Percentiles rank a stretch among this genome's conserved stretches.
phyloP scores from a whole-genome alignment of 1,139 yeast genomes.

The Blastobotrys indianensis region DNA sequence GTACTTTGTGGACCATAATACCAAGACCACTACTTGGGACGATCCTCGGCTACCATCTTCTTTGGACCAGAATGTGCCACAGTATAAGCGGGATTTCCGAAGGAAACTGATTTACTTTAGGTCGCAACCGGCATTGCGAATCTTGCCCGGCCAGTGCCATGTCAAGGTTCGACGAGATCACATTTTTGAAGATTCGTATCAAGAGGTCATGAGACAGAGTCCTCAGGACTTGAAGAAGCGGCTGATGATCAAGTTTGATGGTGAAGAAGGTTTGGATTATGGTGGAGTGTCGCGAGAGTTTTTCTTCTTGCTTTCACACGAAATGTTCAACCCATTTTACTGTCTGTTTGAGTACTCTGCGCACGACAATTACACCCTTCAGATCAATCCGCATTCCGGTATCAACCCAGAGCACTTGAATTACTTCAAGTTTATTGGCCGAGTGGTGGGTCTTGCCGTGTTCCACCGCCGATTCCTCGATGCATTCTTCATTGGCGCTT shows the following conservation, averaged over 20 bases:
- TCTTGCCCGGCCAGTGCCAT: conserved; percentile 97
- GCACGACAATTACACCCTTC: conserved; percentile 94
- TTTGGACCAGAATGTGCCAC: conserved; percentile 96
- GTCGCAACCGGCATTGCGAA: conserved; percentile 96
- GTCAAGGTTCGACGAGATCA: conserved; percentile 95
- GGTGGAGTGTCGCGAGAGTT: conserved; percentile 99
- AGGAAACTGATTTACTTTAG: conserved; percentile 95
- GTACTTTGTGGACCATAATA: conserved; percentile 96
- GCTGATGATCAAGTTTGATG: conserved; percentile 95
- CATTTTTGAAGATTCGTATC: conserved; percentile 94
- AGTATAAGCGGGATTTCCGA: conserved; percentile 97
- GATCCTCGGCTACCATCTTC: conserved; percentile 98
- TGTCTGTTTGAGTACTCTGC: conserved; percentile 96
- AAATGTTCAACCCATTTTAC: conserved; percentile 97
- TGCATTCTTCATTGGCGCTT: conserved; percentile 96
- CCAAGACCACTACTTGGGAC: conserved; percentile 99
- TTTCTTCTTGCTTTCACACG: conserved; percentile 91
- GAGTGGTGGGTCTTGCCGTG: conserved; percentile 96
- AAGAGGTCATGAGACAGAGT: conserved; percentile 97
- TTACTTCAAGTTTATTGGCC: conserved; percentile 95
- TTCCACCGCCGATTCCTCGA: conserved; percentile 97
- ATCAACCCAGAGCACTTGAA: conserved; percentile 97
- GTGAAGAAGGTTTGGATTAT: conserved; percentile 98
- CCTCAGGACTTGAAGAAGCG: conserved; percentile 97
- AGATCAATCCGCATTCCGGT: conserved; percentile 96